Conservation (phyloP, 2,329 filamentous ascomycete genomes). For the Alternaria viburni region DNA sequence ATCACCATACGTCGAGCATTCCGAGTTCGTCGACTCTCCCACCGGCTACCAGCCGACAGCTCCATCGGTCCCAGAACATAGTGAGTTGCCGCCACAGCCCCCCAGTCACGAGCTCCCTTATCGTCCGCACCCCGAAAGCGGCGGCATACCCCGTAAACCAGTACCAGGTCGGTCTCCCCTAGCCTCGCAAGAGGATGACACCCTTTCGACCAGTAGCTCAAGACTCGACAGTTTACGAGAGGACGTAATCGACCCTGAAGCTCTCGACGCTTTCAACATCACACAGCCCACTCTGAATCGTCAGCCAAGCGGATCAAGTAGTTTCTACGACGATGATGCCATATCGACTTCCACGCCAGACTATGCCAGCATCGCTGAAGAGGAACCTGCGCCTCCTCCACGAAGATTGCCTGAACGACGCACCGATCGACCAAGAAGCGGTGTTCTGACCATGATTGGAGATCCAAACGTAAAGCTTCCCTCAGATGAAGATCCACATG, state of each 20-base stretch:
- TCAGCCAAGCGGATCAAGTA: constrained; percentile 52
- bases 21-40: constrained; percentile 45
- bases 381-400: constrained; percentile 29
- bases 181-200: constrained; percentile 44
- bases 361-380: constrained; percentile 71
- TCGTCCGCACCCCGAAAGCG: constrained; percentile 34
- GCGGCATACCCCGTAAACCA: constrained; percentile 47
- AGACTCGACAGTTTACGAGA: constrained; percentile 53
- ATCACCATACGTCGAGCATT: constrained; percentile 51
- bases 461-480: constrained; percentile 52
- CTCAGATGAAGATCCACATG: constrained; percentile 55
- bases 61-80: constrained; percentile 47
- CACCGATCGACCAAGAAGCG: constrained; percentile 76
- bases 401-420: constrained; percentile 55
- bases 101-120: constrained; percentile 31
- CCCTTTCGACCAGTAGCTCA: constrained; percentile 49
- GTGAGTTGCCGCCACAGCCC: constrained; percentile 32
- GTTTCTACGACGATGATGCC: constrained; percentile 68
- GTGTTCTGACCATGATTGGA: constrained; percentile 80
- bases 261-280: constrained; percentile 49
- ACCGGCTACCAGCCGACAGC: constrained; percentile 39
- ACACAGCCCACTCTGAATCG: constrained; percentile 32
- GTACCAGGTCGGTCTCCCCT: constrained; percentile 51
- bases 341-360: constrained; percentile 73
- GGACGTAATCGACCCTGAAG: constrained; percentile 54